Conservation (phyloP, 2,329 filamentous ascomycete species). For the Trichoderma sp. region DNA sequence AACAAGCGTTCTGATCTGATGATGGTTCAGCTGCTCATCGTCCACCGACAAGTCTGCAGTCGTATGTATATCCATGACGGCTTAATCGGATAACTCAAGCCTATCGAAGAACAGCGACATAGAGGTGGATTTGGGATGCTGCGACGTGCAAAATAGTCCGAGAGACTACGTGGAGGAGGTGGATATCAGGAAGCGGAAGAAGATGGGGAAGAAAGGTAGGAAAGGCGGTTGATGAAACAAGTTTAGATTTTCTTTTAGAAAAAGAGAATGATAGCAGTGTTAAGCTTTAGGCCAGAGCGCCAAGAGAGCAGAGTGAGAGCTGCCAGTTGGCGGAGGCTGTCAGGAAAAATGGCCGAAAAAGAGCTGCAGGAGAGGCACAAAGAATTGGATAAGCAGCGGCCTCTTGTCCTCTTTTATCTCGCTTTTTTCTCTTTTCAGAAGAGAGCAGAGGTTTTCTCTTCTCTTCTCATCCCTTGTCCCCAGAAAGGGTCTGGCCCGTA, state of each 20-base stretch:
- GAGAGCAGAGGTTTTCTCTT: neutral
- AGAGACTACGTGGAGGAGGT: neutral
- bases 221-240: neutral
- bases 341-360: neutral
- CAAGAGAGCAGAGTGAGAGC: neutral
- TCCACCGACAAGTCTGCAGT: constrained; percentile 3
- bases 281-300: neutral
- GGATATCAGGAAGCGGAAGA: neutral
- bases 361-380: neutral
- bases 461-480: neutral
- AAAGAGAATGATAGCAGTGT: neutral
- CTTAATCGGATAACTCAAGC: constrained; percentile 1
- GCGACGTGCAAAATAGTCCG: neutral
- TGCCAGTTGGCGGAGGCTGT: constrained; percentile 17
- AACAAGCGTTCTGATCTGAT: constrained; percentile 49
- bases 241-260: neutral
- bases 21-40: constrained; percentile 39
- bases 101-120: neutral
- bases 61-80: neutral
- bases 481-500: neutral
- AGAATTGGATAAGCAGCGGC: neutral
- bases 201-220: neutral
- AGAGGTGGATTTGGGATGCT: neutral
- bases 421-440: neutral
- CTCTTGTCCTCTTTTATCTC: neutral